Base-by-base conservation (phyloP, 2,329 filamentous ascomycete genomes). In the Pestalotiopsis sp. region DNA sequence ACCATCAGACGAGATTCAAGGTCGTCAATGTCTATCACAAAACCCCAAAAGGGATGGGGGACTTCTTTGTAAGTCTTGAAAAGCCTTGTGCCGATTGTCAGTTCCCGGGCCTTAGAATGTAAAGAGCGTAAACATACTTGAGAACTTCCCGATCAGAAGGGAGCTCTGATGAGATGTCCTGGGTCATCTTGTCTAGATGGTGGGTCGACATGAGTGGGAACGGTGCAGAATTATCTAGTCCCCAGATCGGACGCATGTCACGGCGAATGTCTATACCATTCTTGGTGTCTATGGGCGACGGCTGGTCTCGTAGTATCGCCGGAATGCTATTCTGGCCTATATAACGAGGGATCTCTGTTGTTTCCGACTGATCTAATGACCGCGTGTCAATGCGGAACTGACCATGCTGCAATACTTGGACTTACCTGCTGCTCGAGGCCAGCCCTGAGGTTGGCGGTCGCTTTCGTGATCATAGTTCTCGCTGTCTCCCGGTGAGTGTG, bases 281-380 rank as follows among this genome's bases (percentile, higher is more conserved):
- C 68, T 83, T 83, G 68, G 85, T 84, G 67, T 86, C 84, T 70
- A 82, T 85, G 52, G 85, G 80, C 2, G 86, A 85, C 2, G 86
- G 85, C 75, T 90, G 89, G 74, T 91, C 89, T 69, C 88, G 84
- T 52, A 91, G 80, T 45, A 91, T 80, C n/a, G 88, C 89, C 7
- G 89, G 89, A 67, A 91, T 91, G 75, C 88, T 91, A 77, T 91
- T 91, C 75, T 91, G 88, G 36, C 89, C 89, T 41, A 91, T 83
- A 77, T 91, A 91, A 57, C 89, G 84, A 61, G 88, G 86, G 63
- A 84, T 82, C 68, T 88, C 86, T 66, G 83, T 81, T 65, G 81
- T 77, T 66, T 91, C 88, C 31, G 85, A 81, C 68, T 91, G 88
- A 69, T 85, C 83, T 81, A 66, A 31, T 45, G 11, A 2, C 31